These are phyloP conservation scores for Isabelozyma rhagii DNA, from an alignment of 805 yeast genomes.

Conservation along the genomic window DNA sequence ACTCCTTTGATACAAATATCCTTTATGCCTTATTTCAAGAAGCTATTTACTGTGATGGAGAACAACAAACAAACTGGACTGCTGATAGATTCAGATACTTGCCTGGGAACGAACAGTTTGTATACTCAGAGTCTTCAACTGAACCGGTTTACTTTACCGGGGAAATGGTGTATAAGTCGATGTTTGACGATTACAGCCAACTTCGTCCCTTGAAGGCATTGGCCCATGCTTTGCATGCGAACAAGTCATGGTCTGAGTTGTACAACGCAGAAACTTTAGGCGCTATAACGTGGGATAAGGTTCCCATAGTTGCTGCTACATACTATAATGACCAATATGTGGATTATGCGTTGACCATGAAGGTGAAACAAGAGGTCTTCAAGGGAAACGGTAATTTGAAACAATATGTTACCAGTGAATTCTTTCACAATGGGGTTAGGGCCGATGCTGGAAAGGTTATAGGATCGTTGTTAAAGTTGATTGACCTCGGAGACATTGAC, in stretches of 20 bases:
- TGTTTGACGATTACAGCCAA: constrained; percentile 48
- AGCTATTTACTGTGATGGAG: constrained; percentile 53
- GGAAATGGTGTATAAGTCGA: constrained; percentile 53
- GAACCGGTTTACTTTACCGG: constrained; percentile 46
- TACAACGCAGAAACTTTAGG: constrained; percentile 30
- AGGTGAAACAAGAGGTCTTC: constrained; percentile 28
- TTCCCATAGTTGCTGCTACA: constrained; percentile 50
- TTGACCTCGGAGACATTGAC: constrained; percentile 39
- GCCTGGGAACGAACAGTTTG: constrained; percentile 22
- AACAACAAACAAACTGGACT: constrained; percentile 41
- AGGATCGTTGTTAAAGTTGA: constrained; percentile 34
- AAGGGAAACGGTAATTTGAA: constrained; percentile 32
- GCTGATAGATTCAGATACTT: constrained; percentile 39
- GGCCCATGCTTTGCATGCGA: constrained; percentile 34
- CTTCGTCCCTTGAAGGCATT: constrained; percentile 36
- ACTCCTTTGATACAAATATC: constrained; percentile 51
- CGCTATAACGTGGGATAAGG: constrained; percentile 26
- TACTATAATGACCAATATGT: constrained; percentile 52
- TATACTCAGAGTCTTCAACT: constrained; percentile 8
- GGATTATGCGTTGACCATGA: constrained; percentile 40
- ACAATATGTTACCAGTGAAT: constrained; percentile 45
- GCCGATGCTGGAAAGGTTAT: constrained; percentile 38
- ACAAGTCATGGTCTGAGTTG: constrained; percentile 33
- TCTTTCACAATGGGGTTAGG: constrained; percentile 50
- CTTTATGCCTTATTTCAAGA: constrained; percentile 57